phyloP scores from a whole-genome alignment of 2,329 filamentous ascomycete genomes.

The Claviceps spartinae region DNA sequence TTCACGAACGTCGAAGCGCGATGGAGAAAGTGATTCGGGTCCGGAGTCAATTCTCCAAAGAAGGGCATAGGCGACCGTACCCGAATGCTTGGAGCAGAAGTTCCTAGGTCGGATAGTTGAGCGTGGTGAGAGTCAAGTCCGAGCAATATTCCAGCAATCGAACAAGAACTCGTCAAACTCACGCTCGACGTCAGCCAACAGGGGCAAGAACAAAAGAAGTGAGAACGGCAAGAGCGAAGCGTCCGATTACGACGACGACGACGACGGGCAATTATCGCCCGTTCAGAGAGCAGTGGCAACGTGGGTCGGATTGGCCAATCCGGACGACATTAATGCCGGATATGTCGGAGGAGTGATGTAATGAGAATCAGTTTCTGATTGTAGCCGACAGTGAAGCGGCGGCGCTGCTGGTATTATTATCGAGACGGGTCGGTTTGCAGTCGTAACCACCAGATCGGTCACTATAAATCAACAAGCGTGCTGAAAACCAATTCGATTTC shows the following conservation, averaged over 20 bases:
- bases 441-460: background rate
- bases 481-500: conserved; percentile 1
- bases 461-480: background rate
- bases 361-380: background rate
- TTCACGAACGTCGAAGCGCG: background rate
- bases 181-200: background rate
- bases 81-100: background rate
- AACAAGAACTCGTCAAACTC: conserved; percentile 6
- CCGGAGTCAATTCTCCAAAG: background rate
- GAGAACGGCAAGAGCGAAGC: conserved; percentile 4
- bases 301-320: background rate
- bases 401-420: background rate
- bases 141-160: conserved; percentile 29
- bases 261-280: background rate
- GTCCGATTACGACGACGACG: background rate
- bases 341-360: background rate
- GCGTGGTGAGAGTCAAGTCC: conserved; percentile 9
- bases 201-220: conserved; percentile 2
- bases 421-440: background rate
- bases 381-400: background rate
- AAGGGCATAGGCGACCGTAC: background rate
- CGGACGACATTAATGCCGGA: background rate
- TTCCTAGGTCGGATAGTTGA: background rate
- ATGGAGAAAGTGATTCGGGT: background rate
- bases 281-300: background rate